phyloP scores from a whole-genome alignment of 768 basidiomycete species.

The Mycena kentingensis region DNA sequence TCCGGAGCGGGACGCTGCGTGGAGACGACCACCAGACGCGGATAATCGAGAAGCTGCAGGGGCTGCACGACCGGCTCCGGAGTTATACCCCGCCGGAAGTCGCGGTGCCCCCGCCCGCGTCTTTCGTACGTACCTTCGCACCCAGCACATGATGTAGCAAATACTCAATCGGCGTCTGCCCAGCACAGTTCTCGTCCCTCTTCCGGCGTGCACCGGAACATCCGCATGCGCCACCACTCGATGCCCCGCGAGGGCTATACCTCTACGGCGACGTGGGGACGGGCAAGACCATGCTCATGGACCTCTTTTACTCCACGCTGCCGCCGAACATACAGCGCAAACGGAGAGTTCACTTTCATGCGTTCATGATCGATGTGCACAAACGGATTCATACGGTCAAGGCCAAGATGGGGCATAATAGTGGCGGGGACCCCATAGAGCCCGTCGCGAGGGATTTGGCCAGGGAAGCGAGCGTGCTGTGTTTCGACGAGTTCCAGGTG shows the following conservation, averaged over 20 bases:
- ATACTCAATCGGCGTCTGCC: slow-evolving; percentile 21
- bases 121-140: slow-evolving; percentile 36
- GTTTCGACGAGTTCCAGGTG: slow-evolving; percentile 99
- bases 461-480: slow-evolving; percentile 79
- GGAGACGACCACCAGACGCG: slow-evolving; percentile 83
- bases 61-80: slow-evolving; percentile 70
- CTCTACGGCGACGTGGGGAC: slow-evolving; percentile 97
- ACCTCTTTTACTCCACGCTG: slow-evolving; percentile 88
- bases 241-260: slow-evolving; percentile 85
- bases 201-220: slow-evolving; percentile 40
- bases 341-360: slow-evolving; percentile 95
- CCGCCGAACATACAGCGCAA: slow-evolving; percentile 66
- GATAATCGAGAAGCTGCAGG: slow-evolving; percentile 82
- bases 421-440: slow-evolving; percentile 69
- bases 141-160: background rate
- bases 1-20: slow-evolving; percentile 53
- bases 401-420: slow-evolving; percentile 65
- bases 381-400: slow-evolving; percentile 88
- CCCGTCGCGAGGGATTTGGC: slow-evolving; percentile 89
- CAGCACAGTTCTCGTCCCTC: slow-evolving; percentile 48
- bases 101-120: slow-evolving; percentile 42
- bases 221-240: slow-evolving; percentile 47
- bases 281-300: slow-evolving; percentile 99
- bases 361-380: slow-evolving; percentile 99
- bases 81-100: slow-evolving; percentile 72